Conservation (phyloP, 2,329 filamentous ascomycete species). For the Exserohilum rostratum region DNA sequence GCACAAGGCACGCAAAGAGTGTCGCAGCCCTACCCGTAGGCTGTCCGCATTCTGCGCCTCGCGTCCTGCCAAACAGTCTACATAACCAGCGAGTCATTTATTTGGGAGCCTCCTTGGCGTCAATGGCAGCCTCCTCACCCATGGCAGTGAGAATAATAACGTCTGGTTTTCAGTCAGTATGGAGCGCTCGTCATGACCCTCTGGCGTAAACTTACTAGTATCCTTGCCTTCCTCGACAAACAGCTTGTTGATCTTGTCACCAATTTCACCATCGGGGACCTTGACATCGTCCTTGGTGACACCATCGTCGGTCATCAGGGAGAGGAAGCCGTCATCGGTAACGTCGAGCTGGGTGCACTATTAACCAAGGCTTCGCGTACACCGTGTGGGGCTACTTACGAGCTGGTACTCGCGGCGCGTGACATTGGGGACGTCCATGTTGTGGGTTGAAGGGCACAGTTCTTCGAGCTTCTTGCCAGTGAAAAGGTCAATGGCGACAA, state of each 20-base stretch:
- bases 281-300: slow-evolving; percentile 94
- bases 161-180: slow-evolving; percentile 60
- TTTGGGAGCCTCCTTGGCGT: slow-evolving; percentile 88
- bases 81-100: slow-evolving; percentile 33
- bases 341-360: slow-evolving; percentile 74
- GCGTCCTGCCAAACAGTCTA: slow-evolving; percentile 34
- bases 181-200: background rate
- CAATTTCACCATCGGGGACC: slow-evolving; percentile 86
- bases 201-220: slow-evolving; percentile 73
- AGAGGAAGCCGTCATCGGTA: slow-evolving; percentile 92
- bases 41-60: slow-evolving; percentile 36
- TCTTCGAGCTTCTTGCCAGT: slow-evolving; percentile 99
- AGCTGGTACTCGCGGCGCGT: slow-evolving; percentile 89
- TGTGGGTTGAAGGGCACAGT: slow-evolving; percentile 94
- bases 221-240: slow-evolving; percentile 88
- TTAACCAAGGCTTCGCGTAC: slow-evolving; percentile 23
- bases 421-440: slow-evolving; percentile 98
- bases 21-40: slow-evolving; percentile 32
- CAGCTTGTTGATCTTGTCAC: slow-evolving; percentile 81
- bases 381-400: slow-evolving; percentile 65
- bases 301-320: slow-evolving; percentile 87
- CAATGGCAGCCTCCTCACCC: slow-evolving; percentile 91
- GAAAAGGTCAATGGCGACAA: slow-evolving; percentile 99
- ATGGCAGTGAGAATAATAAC: slow-evolving; percentile 93
- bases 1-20: slow-evolving; percentile 29